Percentiles rank a stretch among this genome's conserved stretches.
phyloP scores from a whole-genome alignment of 805 yeast genomes.

The Komagataella populi region DNA sequence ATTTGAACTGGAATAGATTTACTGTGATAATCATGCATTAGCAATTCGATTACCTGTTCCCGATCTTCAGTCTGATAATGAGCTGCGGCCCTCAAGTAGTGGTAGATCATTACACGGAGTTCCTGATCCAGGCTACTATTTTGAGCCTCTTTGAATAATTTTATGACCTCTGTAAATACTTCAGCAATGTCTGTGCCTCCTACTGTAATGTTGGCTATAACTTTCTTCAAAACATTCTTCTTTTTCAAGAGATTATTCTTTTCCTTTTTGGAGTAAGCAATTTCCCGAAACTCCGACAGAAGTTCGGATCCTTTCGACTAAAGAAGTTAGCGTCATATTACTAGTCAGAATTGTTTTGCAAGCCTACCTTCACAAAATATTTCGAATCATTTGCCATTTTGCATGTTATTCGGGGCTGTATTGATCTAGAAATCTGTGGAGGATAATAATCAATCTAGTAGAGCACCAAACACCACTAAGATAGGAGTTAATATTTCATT shows the following conservation, averaged over 20 bases:
- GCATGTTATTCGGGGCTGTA: neutral
- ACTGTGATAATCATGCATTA: constrained; percentile 38
- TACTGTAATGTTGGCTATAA: constrained; percentile 73
- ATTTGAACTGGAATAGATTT: constrained; percentile 25
- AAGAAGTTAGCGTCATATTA: neutral
- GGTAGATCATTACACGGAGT: constrained; percentile 56
- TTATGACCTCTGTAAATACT: constrained; percentile 50
- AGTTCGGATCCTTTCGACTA: constrained; percentile 16
- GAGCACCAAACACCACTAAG: neutral
- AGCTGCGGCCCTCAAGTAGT: constrained; percentile 51
- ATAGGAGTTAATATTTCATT: neutral
- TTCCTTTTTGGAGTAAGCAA: constrained; percentile 20
- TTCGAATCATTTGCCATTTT: neutral
- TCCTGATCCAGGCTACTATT: constrained; percentile 39
- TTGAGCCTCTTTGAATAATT: constrained; percentile 26
- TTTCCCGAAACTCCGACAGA: constrained; percentile 11
- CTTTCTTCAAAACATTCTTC: constrained; percentile 47
- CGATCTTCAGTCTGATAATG: constrained; percentile 43
- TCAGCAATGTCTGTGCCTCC: constrained; percentile 66
- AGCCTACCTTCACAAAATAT: neutral
- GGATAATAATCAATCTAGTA: neutral
- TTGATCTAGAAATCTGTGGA: neutral
- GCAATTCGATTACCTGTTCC: constrained; percentile 36
- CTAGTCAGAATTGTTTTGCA: neutral
- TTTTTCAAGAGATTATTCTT: constrained; percentile 19